Evolutionary conservation across 1,139 yeast species (phyloP).

Genomic region (Taphrina deformans): DNA sequence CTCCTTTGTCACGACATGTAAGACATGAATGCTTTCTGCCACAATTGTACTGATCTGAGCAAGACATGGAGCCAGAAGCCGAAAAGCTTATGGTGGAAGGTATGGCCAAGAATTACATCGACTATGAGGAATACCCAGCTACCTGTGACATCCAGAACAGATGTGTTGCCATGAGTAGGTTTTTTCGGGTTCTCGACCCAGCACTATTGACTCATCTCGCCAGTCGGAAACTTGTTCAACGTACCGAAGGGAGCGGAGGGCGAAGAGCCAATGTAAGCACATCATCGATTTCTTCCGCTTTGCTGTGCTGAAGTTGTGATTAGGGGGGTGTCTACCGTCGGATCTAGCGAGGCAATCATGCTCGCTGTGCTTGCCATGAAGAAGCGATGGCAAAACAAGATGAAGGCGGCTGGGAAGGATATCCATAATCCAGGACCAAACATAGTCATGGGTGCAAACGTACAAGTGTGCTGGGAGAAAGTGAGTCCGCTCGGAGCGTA

Average conservation of each 20-base stretch:
- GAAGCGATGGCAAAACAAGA: slow-evolving; percentile 76
- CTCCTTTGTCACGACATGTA: slow-evolving; percentile 70
- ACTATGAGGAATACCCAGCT: slow-evolving; percentile 89
- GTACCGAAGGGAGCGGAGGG: slow-evolving; percentile 50
- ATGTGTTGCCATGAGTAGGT: slow-evolving; percentile 62
- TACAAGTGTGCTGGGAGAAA: slow-evolving; percentile 68
- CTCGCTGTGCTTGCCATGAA: slow-evolving; percentile 91
- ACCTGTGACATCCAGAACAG: slow-evolving; percentile 75
- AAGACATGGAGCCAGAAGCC: slow-evolving; percentile 50
- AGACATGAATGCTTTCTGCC: background rate
- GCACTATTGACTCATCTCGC: background rate
- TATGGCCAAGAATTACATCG: slow-evolving; percentile 83
- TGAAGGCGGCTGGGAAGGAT: slow-evolving; percentile 61
- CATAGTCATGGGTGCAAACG: slow-evolving; percentile 87
- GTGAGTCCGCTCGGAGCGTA: background rate
- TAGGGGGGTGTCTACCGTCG: slow-evolving; percentile 88
- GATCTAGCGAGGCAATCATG: slow-evolving; percentile 91
- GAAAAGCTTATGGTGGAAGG: slow-evolving; percentile 62
- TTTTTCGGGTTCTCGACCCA: background rate
- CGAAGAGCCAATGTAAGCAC: slow-evolving; percentile 11
- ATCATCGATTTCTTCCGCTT: too few relatives aligned
- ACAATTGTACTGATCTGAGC: background rate
- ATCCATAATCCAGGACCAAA: slow-evolving; percentile 62
- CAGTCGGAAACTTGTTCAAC: slow-evolving; percentile 73
- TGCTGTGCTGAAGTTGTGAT: too few relatives aligned